phyloP scores from a whole-genome alignment of 768 basidiomycete genomes.

The Rhizopogon roseolus region DNA sequence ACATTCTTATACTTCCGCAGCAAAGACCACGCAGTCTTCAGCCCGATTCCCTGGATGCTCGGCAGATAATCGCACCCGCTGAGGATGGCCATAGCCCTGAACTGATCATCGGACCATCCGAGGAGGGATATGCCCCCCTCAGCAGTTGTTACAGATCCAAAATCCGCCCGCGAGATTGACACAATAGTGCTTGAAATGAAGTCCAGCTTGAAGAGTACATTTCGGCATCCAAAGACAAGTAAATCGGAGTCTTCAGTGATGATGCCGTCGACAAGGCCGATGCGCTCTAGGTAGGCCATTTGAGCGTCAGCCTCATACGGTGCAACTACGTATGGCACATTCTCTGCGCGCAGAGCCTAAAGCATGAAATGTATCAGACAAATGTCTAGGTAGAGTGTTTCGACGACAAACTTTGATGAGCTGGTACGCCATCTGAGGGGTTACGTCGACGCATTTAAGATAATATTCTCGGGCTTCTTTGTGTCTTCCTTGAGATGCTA shows the following conservation, averaged over 20 bases:
- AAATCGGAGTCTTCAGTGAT: conserved; percentile 98
- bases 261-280: conserved; percentile 82
- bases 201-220: conserved; percentile 93
- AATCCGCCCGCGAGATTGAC: conserved; percentile 62
- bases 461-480: conserved; percentile 84
- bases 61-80: conserved; percentile 92
- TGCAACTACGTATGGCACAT: conserved; percentile 83
- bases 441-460: conserved; percentile 90
- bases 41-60: conserved; percentile 85
- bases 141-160: conserved; percentile 49
- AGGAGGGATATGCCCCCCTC: conserved; percentile 66
- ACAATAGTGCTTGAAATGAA: conserved; percentile 55
- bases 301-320: conserved; percentile 99
- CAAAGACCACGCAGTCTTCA: conserved; percentile 87
- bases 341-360: conserved; percentile 82
- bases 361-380: conserved; percentile 5
- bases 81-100: conserved; percentile 89
- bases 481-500: conserved; percentile 74
- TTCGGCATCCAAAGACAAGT: conserved; percentile 93
- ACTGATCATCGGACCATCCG: conserved; percentile 88
- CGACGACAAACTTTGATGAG: conserved; percentile 70
- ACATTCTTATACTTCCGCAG: conserved; percentile 82
- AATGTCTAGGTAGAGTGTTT: background rate
- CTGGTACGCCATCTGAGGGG: conserved; percentile 96
- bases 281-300: conserved; percentile 83